Evolutionary conservation across 305 asterid species (phyloP).

Genomic region (Salvia sclarea): DNA sequence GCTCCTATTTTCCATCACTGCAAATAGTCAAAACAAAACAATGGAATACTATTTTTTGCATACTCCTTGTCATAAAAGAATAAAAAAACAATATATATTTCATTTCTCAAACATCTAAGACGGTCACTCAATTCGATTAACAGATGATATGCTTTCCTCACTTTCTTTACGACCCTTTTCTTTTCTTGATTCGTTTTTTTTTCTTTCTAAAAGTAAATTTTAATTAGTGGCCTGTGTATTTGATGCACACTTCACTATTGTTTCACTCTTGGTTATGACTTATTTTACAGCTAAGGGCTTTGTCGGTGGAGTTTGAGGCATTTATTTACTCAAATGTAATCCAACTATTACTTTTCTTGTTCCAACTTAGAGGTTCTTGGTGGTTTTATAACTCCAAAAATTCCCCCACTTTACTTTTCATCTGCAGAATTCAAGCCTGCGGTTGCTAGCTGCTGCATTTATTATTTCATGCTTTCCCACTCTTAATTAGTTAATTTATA

Average conservation of each 20-base stretch:
- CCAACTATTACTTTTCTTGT: not conserved
- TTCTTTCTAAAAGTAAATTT: no score
- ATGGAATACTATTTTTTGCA: not conserved
- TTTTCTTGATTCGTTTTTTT: not conserved
- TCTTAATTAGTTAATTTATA: not conserved
- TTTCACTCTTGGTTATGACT: constrained; percentile 14
- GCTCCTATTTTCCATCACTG: constrained; percentile 10
- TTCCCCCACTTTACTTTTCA: constrained; percentile 6
- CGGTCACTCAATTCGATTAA: constrained; percentile 10
- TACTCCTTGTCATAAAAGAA: not conserved
- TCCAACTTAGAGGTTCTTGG: constrained; percentile 6
- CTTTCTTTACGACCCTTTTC: constrained; percentile 7
- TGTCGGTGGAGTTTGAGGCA: constrained; percentile 45
- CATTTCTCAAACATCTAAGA: not conserved
- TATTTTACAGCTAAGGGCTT: constrained; percentile 29
- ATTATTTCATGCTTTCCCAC: constrained; percentile 17
- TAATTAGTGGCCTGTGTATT: not conserved
- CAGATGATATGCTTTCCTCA: constrained; percentile 18
- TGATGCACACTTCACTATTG: constrained; percentile 28
- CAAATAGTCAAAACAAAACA: not conserved
- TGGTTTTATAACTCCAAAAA: constrained; percentile 24
- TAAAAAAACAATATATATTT: no score
- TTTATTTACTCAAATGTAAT: constrained; percentile 24
- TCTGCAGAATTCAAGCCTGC: constrained; percentile 33
- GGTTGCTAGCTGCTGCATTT: constrained; percentile 35